These are phyloP conservation scores for Phytophthora idaei DNA, from an alignment of 352 stramenopile genomes.

Conservation along the genomic window DNA sequence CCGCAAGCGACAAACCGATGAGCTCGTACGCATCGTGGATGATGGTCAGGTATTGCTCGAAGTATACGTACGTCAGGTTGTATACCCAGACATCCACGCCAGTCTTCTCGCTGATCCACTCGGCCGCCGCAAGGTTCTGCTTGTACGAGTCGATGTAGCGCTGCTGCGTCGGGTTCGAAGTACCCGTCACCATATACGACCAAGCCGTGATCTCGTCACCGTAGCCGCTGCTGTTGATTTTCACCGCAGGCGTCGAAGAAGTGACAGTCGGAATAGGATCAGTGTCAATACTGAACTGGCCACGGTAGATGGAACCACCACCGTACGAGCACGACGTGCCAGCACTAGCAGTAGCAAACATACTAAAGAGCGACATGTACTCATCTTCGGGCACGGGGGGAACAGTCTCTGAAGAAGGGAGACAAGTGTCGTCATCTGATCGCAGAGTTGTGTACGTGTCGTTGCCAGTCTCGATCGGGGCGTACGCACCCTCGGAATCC, in stretches of 20 bases:
- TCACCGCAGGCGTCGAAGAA: conserved; percentile 37
- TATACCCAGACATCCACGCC: conserved; percentile 64
- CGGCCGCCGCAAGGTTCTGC: conserved; percentile 47
- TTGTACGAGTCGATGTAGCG: conserved; percentile 66
- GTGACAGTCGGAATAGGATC: conserved; percentile 49
- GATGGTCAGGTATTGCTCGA: conserved; percentile 71
- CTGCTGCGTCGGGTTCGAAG: conserved; percentile 57
- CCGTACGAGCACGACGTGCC: conserved; percentile 60
- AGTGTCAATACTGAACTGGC: conserved; percentile 61
- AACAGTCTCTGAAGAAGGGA: conserved; percentile 26
- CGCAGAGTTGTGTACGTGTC: conserved; percentile 50
- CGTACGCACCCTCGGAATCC: conserved; percentile 47
- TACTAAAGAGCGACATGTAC: conserved; percentile 74
- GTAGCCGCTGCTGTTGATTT: conserved; percentile 51
- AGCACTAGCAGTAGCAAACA: conserved; percentile 64
- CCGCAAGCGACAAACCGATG: conserved; percentile 46
- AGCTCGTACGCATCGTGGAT: conserved; percentile 53
- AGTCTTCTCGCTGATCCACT: conserved; percentile 62
- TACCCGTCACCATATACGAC: conserved; percentile 63
- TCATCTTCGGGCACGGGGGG: conserved; percentile 47
- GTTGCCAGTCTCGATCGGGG: conserved; percentile 52
- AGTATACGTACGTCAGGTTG: conserved; percentile 61
- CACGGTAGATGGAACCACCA: conserved; percentile 64
- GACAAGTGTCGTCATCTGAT: conserved; percentile 39
- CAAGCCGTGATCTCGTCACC: conserved; percentile 55